Evolutionary conservation across 31 red algal species (phyloP).

Genomic region (Bonnemaisonia californica): DNA sequence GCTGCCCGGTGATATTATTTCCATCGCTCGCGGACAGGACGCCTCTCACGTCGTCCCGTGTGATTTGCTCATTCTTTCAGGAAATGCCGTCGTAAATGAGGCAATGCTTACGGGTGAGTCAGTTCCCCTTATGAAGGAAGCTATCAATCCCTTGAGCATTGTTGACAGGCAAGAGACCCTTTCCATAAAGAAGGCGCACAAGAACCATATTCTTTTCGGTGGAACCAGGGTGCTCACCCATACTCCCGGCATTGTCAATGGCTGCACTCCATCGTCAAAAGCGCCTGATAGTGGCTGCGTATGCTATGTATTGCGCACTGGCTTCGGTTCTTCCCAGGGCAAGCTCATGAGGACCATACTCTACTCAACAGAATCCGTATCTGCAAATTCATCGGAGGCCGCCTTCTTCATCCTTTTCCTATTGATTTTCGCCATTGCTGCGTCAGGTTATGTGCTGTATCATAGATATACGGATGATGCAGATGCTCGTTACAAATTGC

Average conservation of each 20-base stretch:
- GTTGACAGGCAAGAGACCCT: constrained; percentile 47
- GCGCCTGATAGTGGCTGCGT: constrained; percentile 80
- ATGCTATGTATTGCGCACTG: constrained; percentile 91
- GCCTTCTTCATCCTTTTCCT: constrained; percentile 88
- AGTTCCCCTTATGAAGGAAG: constrained; percentile 95
- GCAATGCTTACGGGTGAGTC: constrained; percentile 98
- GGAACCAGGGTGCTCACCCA: constrained; percentile 84
- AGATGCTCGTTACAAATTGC: constrained; percentile 82
- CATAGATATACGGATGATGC: constrained; percentile 71
- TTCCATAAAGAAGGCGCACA: constrained; percentile 65
- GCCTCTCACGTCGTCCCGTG: constrained; percentile 88
- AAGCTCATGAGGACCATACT: constrained; percentile 96
- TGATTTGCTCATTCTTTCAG: constrained; percentile 86
- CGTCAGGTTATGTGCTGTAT: constrained; percentile 91
- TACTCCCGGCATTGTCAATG: constrained; percentile 41
- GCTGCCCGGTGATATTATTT: constrained; percentile 95
- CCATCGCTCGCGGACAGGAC: constrained; percentile 66
- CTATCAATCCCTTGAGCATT: constrained; percentile 34
- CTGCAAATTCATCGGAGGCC: constrained; percentile 86
- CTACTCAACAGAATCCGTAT: constrained; percentile 84
- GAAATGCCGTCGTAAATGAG: constrained; percentile 92
- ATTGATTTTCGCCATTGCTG: constrained; percentile 85
- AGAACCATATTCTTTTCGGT: constrained; percentile 88
- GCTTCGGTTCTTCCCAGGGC: constrained; percentile 94
- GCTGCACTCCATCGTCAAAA: constrained; percentile 19